phyloP scores from a whole-genome alignment of 2,329 filamentous ascomycete genomes.

The Cladosporium sphaerospermum region DNA sequence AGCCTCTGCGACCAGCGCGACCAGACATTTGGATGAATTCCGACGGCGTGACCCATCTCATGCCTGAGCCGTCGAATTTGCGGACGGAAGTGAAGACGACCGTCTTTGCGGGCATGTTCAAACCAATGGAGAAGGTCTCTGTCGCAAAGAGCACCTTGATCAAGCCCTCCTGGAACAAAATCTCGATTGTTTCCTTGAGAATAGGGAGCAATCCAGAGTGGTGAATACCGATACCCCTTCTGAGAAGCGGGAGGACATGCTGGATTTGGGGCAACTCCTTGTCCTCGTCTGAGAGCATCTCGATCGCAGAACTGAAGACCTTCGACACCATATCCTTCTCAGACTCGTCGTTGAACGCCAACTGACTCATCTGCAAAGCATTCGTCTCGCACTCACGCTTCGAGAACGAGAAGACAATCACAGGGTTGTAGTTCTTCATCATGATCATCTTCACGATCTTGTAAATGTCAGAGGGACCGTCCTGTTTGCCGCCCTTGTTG shows the following conservation, averaged over 20 bases:
- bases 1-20: conserved; percentile 89
- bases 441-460: conserved; percentile 99
- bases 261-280: conserved; percentile 82
- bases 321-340: conserved; percentile 92
- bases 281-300: conserved; percentile 87
- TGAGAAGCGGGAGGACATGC: conserved; percentile 80
- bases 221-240: conserved; percentile 92
- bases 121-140: conserved; percentile 95
- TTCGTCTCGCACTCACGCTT: conserved; percentile 93
- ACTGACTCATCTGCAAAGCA: conserved; percentile 75
- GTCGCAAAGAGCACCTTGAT: conserved; percentile 98
- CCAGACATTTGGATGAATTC: conserved; percentile 99
- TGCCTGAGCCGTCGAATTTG: conserved; percentile 81
- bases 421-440: conserved; percentile 92
- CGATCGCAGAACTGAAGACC: conserved; percentile 89
- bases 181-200: conserved; percentile 97
- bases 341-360: conserved; percentile 93
- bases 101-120: conserved; percentile 99
- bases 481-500: conserved; percentile 74
- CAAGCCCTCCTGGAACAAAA: conserved; percentile 93
- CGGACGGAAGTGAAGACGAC: conserved; percentile 97
- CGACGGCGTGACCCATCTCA: conserved; percentile 81
- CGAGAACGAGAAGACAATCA: conserved; percentile 99
- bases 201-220: conserved; percentile 94
- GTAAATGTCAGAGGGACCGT: conserved; percentile 75